These are phyloP conservation scores for Onygenales sp. DNA, from an alignment of 2,329 filamentous ascomycete species.

Conservation along the genomic window DNA sequence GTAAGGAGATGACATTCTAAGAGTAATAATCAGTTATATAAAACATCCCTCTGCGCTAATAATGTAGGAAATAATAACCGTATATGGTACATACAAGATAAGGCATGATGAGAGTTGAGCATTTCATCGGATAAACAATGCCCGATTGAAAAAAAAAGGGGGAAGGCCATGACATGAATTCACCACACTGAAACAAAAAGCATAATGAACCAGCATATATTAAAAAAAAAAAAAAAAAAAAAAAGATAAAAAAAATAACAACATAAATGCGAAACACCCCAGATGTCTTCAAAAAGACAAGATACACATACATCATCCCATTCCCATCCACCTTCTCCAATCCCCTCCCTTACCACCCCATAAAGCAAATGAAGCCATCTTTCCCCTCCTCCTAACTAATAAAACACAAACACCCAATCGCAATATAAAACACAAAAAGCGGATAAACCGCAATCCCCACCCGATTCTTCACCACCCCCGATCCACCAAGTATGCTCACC, in stretches of 20 bases:
- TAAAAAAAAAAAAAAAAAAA: not conserved
- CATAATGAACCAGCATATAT: not conserved
- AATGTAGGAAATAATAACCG: too few species aligned
- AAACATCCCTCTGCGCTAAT: too few species aligned
- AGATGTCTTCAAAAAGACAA: not conserved
- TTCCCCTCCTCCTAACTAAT: constrained; percentile 59
- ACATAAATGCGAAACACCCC: not conserved
- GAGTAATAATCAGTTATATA: too few species aligned
- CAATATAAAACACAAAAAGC: constrained; percentile 88
- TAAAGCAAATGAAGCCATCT: not conserved
- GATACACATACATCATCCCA: not conserved
- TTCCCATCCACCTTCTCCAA: not conserved
- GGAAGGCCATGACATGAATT: not conserved
- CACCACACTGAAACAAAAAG: not conserved
- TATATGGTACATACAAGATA: not conserved
- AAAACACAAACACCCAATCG: constrained; percentile 89
- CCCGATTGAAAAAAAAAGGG: not conserved
- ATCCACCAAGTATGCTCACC: constrained; percentile 90
- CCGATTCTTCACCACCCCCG: constrained; percentile 88
- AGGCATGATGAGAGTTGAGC: too few species aligned
- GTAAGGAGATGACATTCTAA: too few species aligned
- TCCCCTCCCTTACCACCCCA: not conserved
- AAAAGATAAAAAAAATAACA: not conserved
- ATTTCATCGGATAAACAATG: not conserved
- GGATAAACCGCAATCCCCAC: constrained; percentile 92